Evolutionary conservation across 306 rosid genomes (phyloP).

Genomic region (Lathyrus oleraceus): DNA sequence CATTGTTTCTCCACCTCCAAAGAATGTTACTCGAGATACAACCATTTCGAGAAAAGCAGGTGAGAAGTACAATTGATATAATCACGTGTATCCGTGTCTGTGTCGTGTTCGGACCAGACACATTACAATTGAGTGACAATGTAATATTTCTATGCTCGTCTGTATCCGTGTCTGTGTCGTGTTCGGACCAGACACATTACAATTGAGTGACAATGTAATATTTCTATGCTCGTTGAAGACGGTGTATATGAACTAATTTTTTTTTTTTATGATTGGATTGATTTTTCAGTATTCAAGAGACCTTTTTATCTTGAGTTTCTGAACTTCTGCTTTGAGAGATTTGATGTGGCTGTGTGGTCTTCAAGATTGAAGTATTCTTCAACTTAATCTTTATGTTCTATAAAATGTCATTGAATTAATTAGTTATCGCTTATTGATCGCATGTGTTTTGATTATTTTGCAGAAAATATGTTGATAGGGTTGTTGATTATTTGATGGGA

Average conservation of each 20-base stretch:
- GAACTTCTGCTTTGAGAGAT: slow-evolving; percentile 80
- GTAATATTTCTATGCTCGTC: too few species aligned
- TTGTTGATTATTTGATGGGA: slow-evolving; percentile 64
- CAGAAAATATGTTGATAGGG: slow-evolving; percentile 57
- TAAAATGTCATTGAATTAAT: background rate
- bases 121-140: background rate
- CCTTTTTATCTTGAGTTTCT: slow-evolving; percentile 74
- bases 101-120: background rate
- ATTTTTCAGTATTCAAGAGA: slow-evolving; percentile 76
- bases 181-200: too few species aligned
- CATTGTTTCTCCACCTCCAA: slow-evolving; percentile 68
- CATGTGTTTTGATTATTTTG: slow-evolving; percentile 17
- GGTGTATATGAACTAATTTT: background rate
- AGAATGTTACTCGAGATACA: slow-evolving; percentile 52
- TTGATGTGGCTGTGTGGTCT: slow-evolving; percentile 95
- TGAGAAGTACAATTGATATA: slow-evolving; percentile 34
- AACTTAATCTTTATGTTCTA: slow-evolving; percentile 26
- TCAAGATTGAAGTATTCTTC: slow-evolving; percentile 71
- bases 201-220: background rate
- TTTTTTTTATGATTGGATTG: slow-evolving; percentile 26
- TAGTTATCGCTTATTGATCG: background rate
- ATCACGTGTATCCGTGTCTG: background rate
- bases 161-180: too few species aligned
- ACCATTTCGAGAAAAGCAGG: slow-evolving; percentile 53
- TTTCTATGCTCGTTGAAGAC: background rate